Conservation (phyloP, 139 green algal species). For the Chlorella ohadii region DNA sequence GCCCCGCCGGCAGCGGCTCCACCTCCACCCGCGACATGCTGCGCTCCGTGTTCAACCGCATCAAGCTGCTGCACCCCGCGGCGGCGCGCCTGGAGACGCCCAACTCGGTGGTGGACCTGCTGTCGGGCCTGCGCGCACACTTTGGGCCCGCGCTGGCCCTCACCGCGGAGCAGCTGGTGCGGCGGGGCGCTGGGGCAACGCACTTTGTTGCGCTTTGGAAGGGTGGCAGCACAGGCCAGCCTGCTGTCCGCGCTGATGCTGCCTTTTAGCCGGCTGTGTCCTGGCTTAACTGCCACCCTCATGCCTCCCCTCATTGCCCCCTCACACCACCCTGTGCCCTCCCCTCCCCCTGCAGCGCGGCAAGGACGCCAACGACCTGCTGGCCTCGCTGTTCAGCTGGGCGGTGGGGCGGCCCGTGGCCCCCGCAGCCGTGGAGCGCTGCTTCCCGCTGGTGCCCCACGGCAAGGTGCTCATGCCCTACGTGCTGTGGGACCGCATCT, state of each 20-base stretch:
- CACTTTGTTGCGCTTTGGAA: too few species aligned
- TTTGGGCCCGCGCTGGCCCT: constrained; percentile 31
- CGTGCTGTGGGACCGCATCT: constrained; percentile 24
- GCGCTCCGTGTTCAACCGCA: constrained; percentile 33
- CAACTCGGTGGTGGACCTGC: constrained; percentile 32
- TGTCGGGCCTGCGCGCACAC: not conserved
- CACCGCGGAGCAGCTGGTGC: constrained; percentile 23
- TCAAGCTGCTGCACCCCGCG: constrained; percentile 37
- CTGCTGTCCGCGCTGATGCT: too few species aligned
- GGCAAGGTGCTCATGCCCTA: constrained; percentile 30
- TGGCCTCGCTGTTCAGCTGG: constrained; percentile 38
- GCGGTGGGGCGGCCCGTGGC: not conserved
- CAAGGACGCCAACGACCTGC: constrained; percentile 21
- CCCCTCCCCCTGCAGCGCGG: constrained; percentile 23
- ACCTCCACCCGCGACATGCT: constrained; percentile 33
- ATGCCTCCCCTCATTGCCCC: too few species aligned
- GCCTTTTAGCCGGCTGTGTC: too few species aligned
- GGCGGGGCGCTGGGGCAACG: too few species aligned
- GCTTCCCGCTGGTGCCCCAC: constrained; percentile 41
- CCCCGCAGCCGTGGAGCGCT: constrained; percentile 10
- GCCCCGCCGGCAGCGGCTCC: constrained; percentile 11
- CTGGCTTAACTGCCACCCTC: too few species aligned
- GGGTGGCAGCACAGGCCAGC: too few species aligned
- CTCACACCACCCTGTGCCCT: not conserved
- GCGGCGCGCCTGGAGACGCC: constrained; percentile 27